A percentile compares a stretch with the other conserved stretches of the same genome.
Conservation (phyloP, 2,329 filamentous ascomycete species). For the Zymoseptoria pseudotritici region DNA sequence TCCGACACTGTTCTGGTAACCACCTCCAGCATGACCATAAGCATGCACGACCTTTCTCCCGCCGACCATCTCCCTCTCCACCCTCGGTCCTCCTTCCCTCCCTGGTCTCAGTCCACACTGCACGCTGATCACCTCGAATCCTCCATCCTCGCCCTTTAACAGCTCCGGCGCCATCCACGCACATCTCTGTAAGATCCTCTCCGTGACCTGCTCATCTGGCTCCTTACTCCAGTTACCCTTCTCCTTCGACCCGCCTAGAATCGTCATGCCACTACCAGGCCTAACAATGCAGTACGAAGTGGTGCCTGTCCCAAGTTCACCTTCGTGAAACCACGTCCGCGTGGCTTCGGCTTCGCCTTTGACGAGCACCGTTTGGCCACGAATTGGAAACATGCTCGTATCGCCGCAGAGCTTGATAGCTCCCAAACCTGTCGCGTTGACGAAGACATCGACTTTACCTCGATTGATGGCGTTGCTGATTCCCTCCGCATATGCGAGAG, state of each 20-base stretch:
- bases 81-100: constrained; percentile 37
- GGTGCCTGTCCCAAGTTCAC: constrained; percentile 21
- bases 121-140: constrained; percentile 38
- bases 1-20: constrained; percentile 32
- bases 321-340: constrained; percentile 21
- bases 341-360: constrained; percentile 33
- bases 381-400: constrained; percentile 33
- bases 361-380: constrained; percentile 42
- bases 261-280: constrained; percentile 33
- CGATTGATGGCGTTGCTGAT: constrained; percentile 8
- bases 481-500: constrained; percentile 24
- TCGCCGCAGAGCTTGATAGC: constrained; percentile 33
- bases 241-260: constrained; percentile 42
- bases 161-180: constrained; percentile 31
- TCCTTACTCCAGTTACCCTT: constrained; percentile 29
- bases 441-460: constrained; percentile 22
- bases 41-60: constrained; percentile 35
- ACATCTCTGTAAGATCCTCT: constrained; percentile 32
- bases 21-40: constrained; percentile 43
- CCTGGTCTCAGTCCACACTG: constrained; percentile 40
- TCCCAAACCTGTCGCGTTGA: constrained; percentile 40
- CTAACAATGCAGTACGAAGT: constrained; percentile 38
- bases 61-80: constrained; percentile 34
- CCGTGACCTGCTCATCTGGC: constrained; percentile 28
- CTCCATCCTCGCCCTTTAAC: constrained; percentile 26